Evolutionary conservation across 176 grass and related monocot species (phyloP).

Genomic region (Panicum miliaceum): DNA sequence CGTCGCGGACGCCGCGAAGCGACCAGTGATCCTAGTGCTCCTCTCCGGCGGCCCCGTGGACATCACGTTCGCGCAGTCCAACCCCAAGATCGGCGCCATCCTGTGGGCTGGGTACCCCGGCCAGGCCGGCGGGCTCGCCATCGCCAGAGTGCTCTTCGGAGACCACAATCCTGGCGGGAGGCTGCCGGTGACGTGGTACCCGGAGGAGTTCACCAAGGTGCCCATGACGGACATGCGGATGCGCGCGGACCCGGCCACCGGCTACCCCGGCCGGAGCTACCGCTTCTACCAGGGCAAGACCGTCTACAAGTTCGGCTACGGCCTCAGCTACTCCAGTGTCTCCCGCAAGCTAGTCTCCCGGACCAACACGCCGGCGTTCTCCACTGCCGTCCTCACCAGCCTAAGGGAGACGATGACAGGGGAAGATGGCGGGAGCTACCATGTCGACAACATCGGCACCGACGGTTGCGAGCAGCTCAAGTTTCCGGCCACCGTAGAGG

Average conservation of each 20-base stretch:
- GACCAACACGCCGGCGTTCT: background rate
- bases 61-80: slow-evolving; percentile 58
- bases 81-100: slow-evolving; percentile 62
- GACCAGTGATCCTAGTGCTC: slow-evolving; percentile 63
- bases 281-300: slow-evolving; percentile 70
- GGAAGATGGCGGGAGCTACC: slow-evolving; percentile 9
- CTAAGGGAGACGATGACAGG: background rate
- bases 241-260: slow-evolving; percentile 53
- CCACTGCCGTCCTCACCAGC: background rate
- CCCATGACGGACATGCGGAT: slow-evolving; percentile 86
- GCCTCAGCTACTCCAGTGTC: slow-evolving; percentile 71
- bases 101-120: slow-evolving; percentile 74
- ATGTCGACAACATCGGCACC: slow-evolving; percentile 28
- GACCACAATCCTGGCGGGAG: slow-evolving; percentile 68
- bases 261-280: slow-evolving; percentile 79
- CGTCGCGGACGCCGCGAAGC: slow-evolving; percentile 54
- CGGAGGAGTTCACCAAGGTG: slow-evolving; percentile 63
- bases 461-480: slow-evolving; percentile 48
- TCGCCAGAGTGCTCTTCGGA: slow-evolving; percentile 69
- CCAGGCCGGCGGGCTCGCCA: slow-evolving; percentile 64
- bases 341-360: background rate
- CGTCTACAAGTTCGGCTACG: slow-evolving; percentile 66
- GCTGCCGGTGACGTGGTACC: slow-evolving; percentile 82
- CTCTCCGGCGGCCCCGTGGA: slow-evolving; percentile 70
- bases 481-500: slow-evolving; percentile 47